Conservation (phyloP, 2,329 filamentous ascomycete genomes). For the Fusarium redolens region DNA sequence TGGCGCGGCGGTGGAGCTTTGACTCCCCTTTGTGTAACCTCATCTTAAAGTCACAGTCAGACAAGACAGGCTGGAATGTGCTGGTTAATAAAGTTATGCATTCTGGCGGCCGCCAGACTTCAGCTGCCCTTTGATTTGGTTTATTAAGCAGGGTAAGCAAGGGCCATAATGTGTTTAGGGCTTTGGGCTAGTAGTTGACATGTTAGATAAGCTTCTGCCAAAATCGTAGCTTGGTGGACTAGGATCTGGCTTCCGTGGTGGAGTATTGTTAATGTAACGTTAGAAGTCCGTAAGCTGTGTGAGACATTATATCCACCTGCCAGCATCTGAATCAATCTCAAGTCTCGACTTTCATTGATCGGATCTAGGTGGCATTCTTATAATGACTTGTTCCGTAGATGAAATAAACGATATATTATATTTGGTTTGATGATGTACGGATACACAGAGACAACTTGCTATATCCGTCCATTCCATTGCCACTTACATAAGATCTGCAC, state of each 20-base stretch:
- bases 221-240: background rate
- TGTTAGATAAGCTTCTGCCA: constrained; percentile 21
- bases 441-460: background rate
- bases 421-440: background rate
- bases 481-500: background rate
- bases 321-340: background rate
- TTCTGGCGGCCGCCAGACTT: background rate
- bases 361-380: rapidly evolving
- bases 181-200: background rate
- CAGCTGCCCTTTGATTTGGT: background rate
- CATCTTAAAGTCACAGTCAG: background rate
- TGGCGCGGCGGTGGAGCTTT: background rate
- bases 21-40: constrained; percentile 1
- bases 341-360: too few species aligned
- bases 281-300: background rate
- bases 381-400: too few species aligned
- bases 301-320: constrained; percentile 5
- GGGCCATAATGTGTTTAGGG: background rate
- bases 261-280: background rate
- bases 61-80: background rate
- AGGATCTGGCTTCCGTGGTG: constrained; percentile 7
- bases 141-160: too few species aligned
- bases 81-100: background rate
- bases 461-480: background rate
- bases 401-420: background rate